phyloP scores from a whole-genome alignment of 2,329 filamentous ascomycete genomes.

The Neodidymelliopsis sp. region DNA sequence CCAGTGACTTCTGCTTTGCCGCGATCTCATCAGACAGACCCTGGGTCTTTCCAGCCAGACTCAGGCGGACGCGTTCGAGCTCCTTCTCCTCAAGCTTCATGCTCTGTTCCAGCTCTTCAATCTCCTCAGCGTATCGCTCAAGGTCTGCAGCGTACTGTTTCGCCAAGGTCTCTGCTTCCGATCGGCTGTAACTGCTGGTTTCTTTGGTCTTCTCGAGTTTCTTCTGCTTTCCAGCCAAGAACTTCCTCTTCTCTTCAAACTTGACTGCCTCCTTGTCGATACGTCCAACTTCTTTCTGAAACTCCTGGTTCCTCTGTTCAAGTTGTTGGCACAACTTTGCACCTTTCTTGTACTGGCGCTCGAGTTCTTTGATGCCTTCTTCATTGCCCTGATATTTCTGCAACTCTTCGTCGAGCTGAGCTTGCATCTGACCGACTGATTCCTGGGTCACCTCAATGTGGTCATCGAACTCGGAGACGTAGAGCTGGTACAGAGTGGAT shows the following conservation, averaged over 20 bases:
- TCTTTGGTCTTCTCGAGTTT: conserved; percentile 90
- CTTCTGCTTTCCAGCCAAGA: conserved; percentile 87
- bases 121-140: conserved; percentile 76
- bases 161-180: conserved; percentile 79
- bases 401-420: conserved; percentile 83
- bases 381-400: conserved; percentile 92
- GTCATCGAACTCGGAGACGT: conserved; percentile 85
- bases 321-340: conserved; percentile 82
- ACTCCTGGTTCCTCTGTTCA: conserved; percentile 79
- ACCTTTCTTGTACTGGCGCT: conserved; percentile 84
- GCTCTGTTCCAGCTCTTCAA: conserved; percentile 75
- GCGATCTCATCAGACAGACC: conserved; percentile 92
- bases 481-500: conserved; percentile 90
- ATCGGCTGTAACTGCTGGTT: conserved; percentile 75
- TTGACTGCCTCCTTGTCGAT: conserved; percentile 98
- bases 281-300: conserved; percentile 87
- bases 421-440: conserved; percentile 88
- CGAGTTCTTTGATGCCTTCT: conserved; percentile 86
- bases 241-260: conserved; percentile 97
- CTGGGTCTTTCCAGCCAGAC: conserved; percentile 94
- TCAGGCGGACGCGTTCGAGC: conserved; percentile 81
- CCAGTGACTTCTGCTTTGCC: conserved; percentile 88
- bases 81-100: conserved; percentile 83
- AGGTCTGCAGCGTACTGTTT: conserved; percentile 82
- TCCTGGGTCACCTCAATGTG: conserved; percentile 90